Evolutionary conservation across 164 flowering plant species (phyloP).

Genomic region (Vitis cinerea): DNA sequence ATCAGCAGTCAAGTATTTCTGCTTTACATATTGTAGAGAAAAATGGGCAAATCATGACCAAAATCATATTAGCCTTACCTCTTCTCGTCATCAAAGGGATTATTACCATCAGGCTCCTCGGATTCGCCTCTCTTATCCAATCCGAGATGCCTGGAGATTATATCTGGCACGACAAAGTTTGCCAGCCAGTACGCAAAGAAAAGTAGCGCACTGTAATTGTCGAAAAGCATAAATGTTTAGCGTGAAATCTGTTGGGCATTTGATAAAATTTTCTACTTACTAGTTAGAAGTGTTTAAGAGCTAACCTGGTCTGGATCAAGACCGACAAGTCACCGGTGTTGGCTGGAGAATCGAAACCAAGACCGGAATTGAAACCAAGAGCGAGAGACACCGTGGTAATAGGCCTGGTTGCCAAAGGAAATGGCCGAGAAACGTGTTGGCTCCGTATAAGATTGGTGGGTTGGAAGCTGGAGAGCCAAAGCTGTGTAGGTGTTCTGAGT

Average conservation of each 20-base stretch:
- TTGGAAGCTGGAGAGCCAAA: slow-evolving; percentile 6
- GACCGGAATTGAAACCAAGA: slow-evolving; percentile 12
- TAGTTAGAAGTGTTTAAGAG: no score
- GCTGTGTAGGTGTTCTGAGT: slow-evolving; percentile 2
- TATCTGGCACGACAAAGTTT: slow-evolving; percentile 47
- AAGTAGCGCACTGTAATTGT: slow-evolving; percentile 32
- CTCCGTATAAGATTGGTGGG: slow-evolving; percentile 2
- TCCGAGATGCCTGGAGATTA: slow-evolving; percentile 24
- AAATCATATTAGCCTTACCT: not conserved
- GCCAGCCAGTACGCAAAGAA: slow-evolving; percentile 33
- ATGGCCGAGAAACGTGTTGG: not conserved
- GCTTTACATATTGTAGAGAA: no score
- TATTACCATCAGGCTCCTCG: slow-evolving; percentile 11
- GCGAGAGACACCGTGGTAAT: slow-evolving; percentile 3
- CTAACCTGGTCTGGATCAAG: slow-evolving; percentile 30
- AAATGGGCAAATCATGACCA: not conserved
- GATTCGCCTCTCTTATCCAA: slow-evolving; percentile 19
- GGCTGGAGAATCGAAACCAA: slow-evolving; percentile 15
- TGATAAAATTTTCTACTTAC: no score
- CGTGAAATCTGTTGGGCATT: no score
- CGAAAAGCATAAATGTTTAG: not conserved
- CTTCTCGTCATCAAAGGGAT: slow-evolving; percentile 2
- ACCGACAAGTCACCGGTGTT: slow-evolving; percentile 19
- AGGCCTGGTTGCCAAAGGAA: slow-evolving; percentile 15
- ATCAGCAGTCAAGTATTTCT: no score